These are phyloP conservation scores for Asterionellopsis glacialis DNA, from an alignment of 108 stramenopile genomes.

Conservation along the genomic window DNA sequence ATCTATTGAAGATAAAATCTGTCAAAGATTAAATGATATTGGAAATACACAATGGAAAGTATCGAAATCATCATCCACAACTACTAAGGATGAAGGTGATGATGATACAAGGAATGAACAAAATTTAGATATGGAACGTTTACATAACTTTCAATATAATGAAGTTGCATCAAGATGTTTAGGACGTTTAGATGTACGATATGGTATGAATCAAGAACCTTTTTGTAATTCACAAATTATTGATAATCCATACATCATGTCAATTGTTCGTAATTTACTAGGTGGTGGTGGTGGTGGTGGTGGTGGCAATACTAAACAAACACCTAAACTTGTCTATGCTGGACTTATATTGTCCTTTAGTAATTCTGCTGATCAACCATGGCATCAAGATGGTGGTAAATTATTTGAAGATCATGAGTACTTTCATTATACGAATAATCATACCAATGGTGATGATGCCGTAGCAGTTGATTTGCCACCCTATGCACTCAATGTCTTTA, in stretches of 20 bases:
- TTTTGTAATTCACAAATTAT: conserved; percentile 14
- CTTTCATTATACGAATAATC: background rate
- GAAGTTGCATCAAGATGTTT: conserved; percentile 46
- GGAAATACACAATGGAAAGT: too few relatives aligned
- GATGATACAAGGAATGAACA: too few relatives aligned
- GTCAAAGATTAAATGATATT: too few relatives aligned
- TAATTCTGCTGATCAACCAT: conserved; percentile 39
- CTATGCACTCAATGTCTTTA: conserved; percentile 55
- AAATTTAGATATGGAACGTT: too few relatives aligned
- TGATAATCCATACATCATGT: conserved; percentile 20
- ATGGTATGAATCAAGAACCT: conserved; percentile 20
- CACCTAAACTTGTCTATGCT: conserved; percentile 36
- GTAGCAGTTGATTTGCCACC: conserved; percentile 22
- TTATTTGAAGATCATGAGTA: conserved; percentile 23
- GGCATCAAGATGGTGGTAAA: conserved; percentile 51
- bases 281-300: too few relatives aligned
- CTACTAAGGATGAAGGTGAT: too few relatives aligned
- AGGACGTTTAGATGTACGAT: conserved; percentile 45
- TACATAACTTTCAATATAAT: conserved; percentile 26
- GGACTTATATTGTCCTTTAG: conserved; percentile 46
- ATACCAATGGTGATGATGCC: background rate
- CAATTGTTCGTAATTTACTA: conserved; percentile 24
- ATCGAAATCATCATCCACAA: too few relatives aligned
- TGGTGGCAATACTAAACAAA: conserved; percentile 2
- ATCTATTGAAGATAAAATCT: too few relatives aligned